Evolutionary conservation across 441 rosid species (phyloP).

Genomic region (Capsella rubella): DNA sequence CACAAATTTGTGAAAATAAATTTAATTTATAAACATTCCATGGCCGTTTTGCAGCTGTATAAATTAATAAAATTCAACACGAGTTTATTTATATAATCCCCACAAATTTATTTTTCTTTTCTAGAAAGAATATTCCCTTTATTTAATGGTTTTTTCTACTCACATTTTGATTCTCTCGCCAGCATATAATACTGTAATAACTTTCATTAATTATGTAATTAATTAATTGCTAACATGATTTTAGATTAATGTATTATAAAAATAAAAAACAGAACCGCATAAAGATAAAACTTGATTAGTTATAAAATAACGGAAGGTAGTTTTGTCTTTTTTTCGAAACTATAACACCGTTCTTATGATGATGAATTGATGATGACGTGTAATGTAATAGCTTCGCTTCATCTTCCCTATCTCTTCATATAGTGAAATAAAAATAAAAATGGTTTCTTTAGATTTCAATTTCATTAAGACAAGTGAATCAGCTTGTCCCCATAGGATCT

Average conservation of each 20-base stretch:
- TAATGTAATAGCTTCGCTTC: conserved; percentile 21
- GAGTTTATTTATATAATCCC: conserved; percentile 1
- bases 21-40: neutral
- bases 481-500: conserved; percentile 33
- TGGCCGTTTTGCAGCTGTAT: conserved; percentile 19
- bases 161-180: conserved; percentile 27
- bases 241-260: too few relatives aligned
- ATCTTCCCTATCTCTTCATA: conserved; percentile 47
- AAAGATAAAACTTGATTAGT: too few relatives aligned
- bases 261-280: too few relatives aligned
- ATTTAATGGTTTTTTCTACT: conserved; percentile 9
- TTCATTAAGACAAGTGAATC: conserved; percentile 38
- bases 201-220: neutral
- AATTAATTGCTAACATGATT: too few relatives aligned
- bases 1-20: neutral
- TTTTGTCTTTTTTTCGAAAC: too few relatives aligned
- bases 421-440: conserved; percentile 16
- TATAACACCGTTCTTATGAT: too few relatives aligned
- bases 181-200: conserved; percentile 10
- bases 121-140: conserved; percentile 24
- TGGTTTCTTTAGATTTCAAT: conserved; percentile 14
- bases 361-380: too few relatives aligned
- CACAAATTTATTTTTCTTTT: neutral
- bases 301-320: too few relatives aligned
- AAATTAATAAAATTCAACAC: conserved; percentile 10